Conservation (phyloP, 192 early-diverging fungal genomes). For the Podila clonocystis region DNA sequence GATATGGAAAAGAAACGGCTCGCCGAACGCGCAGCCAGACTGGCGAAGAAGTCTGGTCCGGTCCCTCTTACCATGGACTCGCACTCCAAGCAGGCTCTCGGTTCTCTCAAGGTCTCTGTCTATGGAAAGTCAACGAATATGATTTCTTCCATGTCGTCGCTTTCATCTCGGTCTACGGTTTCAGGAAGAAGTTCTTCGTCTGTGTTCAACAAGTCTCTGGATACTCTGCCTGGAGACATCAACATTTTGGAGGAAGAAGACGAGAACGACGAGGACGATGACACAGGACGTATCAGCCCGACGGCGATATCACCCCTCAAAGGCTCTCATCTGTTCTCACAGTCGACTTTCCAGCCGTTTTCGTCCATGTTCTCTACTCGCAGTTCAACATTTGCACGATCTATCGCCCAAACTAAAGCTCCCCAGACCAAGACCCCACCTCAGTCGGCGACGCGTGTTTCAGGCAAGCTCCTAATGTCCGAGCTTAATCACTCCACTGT, state of each 20-base stretch:
- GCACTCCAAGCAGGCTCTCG: conserved; percentile 8
- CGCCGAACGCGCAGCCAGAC: background rate
- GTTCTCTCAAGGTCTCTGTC: conserved; percentile 41
- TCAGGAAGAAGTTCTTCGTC: background rate
- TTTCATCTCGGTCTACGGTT: conserved; percentile 3
- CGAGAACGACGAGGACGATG: conserved; percentile 10
- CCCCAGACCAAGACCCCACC: no score
- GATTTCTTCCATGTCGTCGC: conserved; percentile 18
- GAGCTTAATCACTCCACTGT: background rate
- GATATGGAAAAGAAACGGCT: conserved; percentile 30
- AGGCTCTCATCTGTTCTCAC: background rate
- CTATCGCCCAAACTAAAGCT: no score
- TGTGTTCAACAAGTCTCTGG: background rate
- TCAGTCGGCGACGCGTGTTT: background rate
- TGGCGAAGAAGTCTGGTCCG: background rate
- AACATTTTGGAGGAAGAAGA: background rate
- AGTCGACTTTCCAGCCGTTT: conserved; percentile 1
- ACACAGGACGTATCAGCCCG: conserved; percentile 34
- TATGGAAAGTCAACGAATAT: conserved; percentile 21
- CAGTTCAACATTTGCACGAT: no score
- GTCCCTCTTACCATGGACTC: background rate
- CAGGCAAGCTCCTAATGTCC: background rate
- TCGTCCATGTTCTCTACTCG: conserved; percentile 1
- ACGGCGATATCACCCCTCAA: conserved; percentile 37
- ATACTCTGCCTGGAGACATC: background rate